A percentile compares a stretch with the other conserved stretches of the same genome.
phyloP scores from a whole-genome alignment of 129 eudicot genomes.

The Kitagawia praeruptora region DNA sequence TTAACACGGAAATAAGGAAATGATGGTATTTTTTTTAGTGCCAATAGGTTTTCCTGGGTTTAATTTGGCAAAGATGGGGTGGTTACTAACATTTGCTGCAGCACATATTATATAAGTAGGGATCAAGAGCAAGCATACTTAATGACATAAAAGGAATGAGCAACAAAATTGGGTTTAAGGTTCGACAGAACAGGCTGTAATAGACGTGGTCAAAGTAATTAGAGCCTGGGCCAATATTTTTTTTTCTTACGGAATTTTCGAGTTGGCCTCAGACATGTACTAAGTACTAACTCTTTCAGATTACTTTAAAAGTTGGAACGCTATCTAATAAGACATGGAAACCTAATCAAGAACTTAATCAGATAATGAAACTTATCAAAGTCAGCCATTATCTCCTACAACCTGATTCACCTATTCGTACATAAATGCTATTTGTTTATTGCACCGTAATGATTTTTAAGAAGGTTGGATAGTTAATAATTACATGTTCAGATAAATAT shows the following conservation, averaged over 20 bases:
- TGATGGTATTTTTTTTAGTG: background rate
- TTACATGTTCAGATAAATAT: background rate
- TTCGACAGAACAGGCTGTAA: background rate
- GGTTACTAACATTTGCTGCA: background rate
- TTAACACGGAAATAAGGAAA: background rate
- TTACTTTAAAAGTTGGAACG: background rate
- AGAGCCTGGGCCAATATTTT: background rate
- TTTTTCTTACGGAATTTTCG: background rate
- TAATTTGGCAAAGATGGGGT: background rate
- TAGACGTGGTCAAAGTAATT: background rate
- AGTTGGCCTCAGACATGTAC: background rate
- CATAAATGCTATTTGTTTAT: too few relatives aligned
- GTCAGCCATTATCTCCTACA: background rate
- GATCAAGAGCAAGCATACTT: background rate
- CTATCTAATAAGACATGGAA: background rate
- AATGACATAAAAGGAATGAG: background rate
- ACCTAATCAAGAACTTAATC: background rate
- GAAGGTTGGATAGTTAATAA: background rate
- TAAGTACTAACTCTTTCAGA: background rate
- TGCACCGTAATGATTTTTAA: background rate
- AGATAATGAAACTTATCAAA: background rate
- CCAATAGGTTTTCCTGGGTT: background rate
- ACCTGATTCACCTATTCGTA: background rate
- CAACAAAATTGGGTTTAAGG: background rate
- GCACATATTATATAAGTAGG: background rate